phyloP scores from a whole-genome alignment of 2,329 filamentous ascomycete genomes.

The Epichloe elymi region DNA sequence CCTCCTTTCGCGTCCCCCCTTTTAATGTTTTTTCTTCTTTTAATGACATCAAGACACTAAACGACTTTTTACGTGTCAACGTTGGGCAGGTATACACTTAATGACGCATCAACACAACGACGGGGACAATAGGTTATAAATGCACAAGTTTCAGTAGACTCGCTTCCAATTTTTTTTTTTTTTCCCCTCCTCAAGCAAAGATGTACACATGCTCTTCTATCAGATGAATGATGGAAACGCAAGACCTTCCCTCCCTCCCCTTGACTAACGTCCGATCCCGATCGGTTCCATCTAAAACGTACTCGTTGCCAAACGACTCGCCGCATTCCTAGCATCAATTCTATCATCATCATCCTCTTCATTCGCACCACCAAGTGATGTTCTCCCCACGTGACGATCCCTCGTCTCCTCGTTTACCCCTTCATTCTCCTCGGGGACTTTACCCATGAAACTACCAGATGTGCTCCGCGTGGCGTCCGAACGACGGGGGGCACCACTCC shows the following conservation, averaged over 20 bases:
- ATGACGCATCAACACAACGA: neutral
- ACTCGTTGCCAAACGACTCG: conserved; percentile 83
- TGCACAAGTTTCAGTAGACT: neutral
- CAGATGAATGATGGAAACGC: neutral
- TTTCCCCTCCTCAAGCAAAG: neutral
- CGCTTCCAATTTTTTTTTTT: neutral
- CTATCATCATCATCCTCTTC: conserved; percentile 84
- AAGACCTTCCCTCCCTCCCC: neutral
- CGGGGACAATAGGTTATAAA: too few species aligned
- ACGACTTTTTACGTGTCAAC: neutral
- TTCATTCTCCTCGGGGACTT: conserved; percentile 48
- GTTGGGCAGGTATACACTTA: neutral
- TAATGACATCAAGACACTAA: neutral
- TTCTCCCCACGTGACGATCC: neutral
- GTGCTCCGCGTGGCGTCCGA: conserved; percentile 69
- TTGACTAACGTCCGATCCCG: too few species aligned
- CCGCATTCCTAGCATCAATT: conserved; percentile 89
- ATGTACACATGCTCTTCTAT: neutral
- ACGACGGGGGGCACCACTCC: conserved; percentile 78
- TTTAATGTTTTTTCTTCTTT: too few species aligned
- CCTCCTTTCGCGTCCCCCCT: too few species aligned
- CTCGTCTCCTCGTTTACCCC: conserved; percentile 27
- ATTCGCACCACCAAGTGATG: conserved; percentile 21
- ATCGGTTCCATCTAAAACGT: conserved; percentile 50
- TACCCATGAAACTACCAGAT: conserved; percentile 57